These are phyloP conservation scores for Colletotrichum sp. DNA, from an alignment of 2,329 filamentous ascomycete genomes.

Conservation along the genomic window DNA sequence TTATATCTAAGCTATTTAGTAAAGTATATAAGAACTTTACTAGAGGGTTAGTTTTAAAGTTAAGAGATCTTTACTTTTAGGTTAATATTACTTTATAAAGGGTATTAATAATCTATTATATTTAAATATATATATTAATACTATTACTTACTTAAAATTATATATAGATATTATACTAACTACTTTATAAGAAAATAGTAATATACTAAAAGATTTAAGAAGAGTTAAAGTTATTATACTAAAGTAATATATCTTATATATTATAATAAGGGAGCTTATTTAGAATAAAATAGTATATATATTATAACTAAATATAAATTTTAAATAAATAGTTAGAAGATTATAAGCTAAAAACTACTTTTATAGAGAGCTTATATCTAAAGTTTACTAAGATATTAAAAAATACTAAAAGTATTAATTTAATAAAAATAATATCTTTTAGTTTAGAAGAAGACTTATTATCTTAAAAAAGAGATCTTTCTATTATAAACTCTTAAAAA, in stretches of 20 bases:
- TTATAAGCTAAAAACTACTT: background rate
- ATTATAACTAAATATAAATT: background rate
- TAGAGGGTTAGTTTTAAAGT: too few species aligned
- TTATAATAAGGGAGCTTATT: background rate
- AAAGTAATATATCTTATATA: background rate
- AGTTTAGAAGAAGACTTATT: background rate
- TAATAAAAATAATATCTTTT: background rate
- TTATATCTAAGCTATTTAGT: too few species aligned
- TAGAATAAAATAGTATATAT: background rate
- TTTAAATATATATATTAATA: too few species aligned
- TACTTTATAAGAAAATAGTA: background rate
- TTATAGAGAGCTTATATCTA: background rate
- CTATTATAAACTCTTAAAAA: background rate
- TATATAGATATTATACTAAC: too few species aligned
- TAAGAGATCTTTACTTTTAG: too few species aligned
- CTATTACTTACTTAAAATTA: too few species aligned
- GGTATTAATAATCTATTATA: too few species aligned
- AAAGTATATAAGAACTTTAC: too few species aligned
- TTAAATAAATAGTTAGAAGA: background rate
- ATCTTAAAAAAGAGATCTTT: accelerated
- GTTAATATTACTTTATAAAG: too few species aligned
- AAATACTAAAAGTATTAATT: too few species aligned
- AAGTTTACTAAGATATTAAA: accelerated
- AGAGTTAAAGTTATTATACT: background rate
- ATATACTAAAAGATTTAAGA: accelerated